phyloP scores from a whole-genome alignment of 208 protist genomes.

The Perkinsela sp. region DNA sequence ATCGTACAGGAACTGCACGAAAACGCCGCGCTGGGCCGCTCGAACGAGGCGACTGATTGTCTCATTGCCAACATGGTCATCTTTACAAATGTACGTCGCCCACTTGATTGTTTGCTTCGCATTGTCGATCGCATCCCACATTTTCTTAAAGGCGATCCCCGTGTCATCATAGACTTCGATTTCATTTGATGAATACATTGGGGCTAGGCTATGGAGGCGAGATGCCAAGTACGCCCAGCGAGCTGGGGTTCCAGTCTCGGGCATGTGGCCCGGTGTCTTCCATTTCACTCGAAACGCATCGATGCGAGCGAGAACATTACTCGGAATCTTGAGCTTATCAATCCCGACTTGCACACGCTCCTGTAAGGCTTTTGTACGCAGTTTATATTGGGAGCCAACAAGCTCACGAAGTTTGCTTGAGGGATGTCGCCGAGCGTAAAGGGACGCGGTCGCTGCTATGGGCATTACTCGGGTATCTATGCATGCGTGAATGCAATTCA shows the following conservation, averaged over 20 bases:
- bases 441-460: too few species aligned
- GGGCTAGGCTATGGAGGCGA: background rate
- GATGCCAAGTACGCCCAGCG: background rate
- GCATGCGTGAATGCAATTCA: too few species aligned
- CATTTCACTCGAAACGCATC: background rate
- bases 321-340: background rate
- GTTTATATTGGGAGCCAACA: background rate
- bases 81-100: conserved; percentile 75
- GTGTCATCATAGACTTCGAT: conserved; percentile 24
- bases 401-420: background rate
- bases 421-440: background rate
- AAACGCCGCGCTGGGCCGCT: conserved; percentile 23
- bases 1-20: conserved; percentile 56
- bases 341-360: background rate
- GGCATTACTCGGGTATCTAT: too few species aligned
- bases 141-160: conserved; percentile 26
- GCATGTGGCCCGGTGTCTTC: background rate
- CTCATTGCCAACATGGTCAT: conserved; percentile 33
- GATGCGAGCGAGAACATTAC: background rate
- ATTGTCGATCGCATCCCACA: conserved; percentile 55
- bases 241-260: background rate
- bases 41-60: conserved; percentile 30
- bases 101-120: conserved; percentile 30
- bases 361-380: background rate
- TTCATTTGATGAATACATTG: conserved; percentile 3